Conservation (phyloP, 306 rosid genomes). For the Glycine soja region DNA sequence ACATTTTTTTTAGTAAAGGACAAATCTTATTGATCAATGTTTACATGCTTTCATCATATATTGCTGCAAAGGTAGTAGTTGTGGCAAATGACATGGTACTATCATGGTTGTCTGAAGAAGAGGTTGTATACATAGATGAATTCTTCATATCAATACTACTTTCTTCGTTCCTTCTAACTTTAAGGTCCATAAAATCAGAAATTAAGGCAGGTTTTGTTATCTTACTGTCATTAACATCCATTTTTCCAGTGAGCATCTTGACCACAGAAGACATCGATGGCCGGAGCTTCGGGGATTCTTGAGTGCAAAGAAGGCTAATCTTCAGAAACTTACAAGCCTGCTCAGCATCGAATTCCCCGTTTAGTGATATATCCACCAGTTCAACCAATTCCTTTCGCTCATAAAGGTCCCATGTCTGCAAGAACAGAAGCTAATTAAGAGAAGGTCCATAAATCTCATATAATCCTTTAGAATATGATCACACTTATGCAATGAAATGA, state of each 20-base stretch:
- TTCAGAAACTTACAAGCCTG: constrained; percentile 81
- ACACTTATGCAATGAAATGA: constrained; percentile 23
- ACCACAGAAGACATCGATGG: constrained; percentile 94
- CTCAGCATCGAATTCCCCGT: constrained; percentile 79
- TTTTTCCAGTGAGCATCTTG: constrained; percentile 81
- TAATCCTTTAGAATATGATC: constrained; percentile 20
- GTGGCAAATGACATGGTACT: constrained; percentile 53
- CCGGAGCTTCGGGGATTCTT: constrained; percentile 79
- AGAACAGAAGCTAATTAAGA: constrained; percentile 39
- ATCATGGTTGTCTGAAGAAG: constrained; percentile 60
- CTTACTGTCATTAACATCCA: constrained; percentile 48
- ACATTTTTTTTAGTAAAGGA: background rate
- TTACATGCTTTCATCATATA: constrained; percentile 52
- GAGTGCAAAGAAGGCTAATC: constrained; percentile 93
- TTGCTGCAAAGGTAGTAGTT: constrained; percentile 53
- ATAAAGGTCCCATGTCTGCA: constrained; percentile 80
- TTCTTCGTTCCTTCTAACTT: constrained; percentile 53
- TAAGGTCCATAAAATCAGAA: constrained; percentile 88
- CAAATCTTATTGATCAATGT: constrained; percentile 20
- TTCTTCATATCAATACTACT: constrained; percentile 32
- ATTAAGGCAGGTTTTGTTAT: constrained; percentile 89
- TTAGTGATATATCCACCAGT: constrained; percentile 66
- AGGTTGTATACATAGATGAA: constrained; percentile 46
- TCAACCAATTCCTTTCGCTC: constrained; percentile 70
- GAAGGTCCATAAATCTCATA: constrained; percentile 14